Evolutionary conservation across 2,329 filamentous ascomycete genomes (phyloP), one percentile per base, ranked within the genome.

Genomic region (Botrytis sinoallii): DNA sequence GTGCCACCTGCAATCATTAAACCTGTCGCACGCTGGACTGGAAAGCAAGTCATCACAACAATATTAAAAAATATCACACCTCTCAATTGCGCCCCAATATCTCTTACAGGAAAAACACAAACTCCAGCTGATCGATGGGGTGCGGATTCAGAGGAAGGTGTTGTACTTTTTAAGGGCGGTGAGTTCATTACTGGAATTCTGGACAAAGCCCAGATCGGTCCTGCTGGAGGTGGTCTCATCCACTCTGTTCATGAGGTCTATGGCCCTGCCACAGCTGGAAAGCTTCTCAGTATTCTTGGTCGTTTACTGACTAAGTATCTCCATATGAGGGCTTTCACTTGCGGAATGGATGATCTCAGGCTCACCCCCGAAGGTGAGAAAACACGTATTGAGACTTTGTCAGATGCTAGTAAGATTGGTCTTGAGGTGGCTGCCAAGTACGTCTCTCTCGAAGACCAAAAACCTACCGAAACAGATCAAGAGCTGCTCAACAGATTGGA

Each of bases 211-310:
- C 96, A 99, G 79, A 92, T 99, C 74, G 96, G 96, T 71, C 94
- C 95, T 55, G 92, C 90, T 74, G 90, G 90, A 44, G 95, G 95
- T 71, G 96, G 96, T 76, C 87, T 99, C 63, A 90, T 99, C 74
- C 96, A 99, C 81, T 91, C 94, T 3, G 89, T 98, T 35, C 95
- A 99, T 80, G 96, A 99, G 81, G 90, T 95, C 1, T 98, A 98
- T 81, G 96, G 97, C 3, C 92, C 96, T 73, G 92, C 91, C 25
- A 88, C 92, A 76, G 95, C 96, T 32, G 95, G 96, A 48, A 94
- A 93, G 80, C 85, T 97, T 16, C 88, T 99, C 71, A 97, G 94
- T 85, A 92, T 95, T 78, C 87, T 99, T 72, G 96, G 96, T 71
- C 90, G 96, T 73, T 86, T 99, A 40, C 84, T 99, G 76, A 99